Conservation (phyloP, 768 basidiomycete species). For the Boletus rubroflammeus region DNA sequence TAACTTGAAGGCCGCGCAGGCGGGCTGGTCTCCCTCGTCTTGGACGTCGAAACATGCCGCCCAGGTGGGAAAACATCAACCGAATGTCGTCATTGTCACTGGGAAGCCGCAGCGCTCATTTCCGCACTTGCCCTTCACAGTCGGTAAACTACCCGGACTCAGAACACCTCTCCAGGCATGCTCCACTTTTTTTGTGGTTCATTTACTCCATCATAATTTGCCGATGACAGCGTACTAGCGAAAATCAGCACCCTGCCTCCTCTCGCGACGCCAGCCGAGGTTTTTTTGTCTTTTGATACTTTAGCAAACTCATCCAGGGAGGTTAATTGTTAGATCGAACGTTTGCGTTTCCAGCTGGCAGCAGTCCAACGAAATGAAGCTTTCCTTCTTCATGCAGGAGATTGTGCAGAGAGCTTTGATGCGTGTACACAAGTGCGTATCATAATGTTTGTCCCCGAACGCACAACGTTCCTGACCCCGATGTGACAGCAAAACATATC, state of each 20-base stretch:
- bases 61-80: constrained; percentile 48
- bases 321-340: constrained; percentile 59
- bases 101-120: neutral
- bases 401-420: constrained; percentile 95
- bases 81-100: neutral
- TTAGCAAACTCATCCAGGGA: constrained; percentile 18
- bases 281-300: constrained; percentile 34
- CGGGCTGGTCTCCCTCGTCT: constrained; percentile 66
- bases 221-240: constrained; percentile 57
- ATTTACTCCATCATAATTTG: neutral
- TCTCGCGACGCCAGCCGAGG: constrained; percentile 90
- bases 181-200: neutral
- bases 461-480: constrained; percentile 1
- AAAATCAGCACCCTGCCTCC: constrained; percentile 83
- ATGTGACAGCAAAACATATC: constrained; percentile 73
- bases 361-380: constrained; percentile 84
- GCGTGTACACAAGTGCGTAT: constrained; percentile 77
- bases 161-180: constrained; percentile 54
- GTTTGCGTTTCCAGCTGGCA: constrained; percentile 73
- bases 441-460: constrained; percentile 8
- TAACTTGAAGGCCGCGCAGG: constrained; percentile 1
- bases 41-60: constrained; percentile 78
- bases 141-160: constrained; percentile 70
- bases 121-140: constrained; percentile 33
- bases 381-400: constrained; percentile 94